Percentiles rank a stretch among this genome's conserved stretches.
Evolutionary conservation across 202 grass and related monocot species (phyloP).

Genomic region (Carex sylvatica): DNA sequence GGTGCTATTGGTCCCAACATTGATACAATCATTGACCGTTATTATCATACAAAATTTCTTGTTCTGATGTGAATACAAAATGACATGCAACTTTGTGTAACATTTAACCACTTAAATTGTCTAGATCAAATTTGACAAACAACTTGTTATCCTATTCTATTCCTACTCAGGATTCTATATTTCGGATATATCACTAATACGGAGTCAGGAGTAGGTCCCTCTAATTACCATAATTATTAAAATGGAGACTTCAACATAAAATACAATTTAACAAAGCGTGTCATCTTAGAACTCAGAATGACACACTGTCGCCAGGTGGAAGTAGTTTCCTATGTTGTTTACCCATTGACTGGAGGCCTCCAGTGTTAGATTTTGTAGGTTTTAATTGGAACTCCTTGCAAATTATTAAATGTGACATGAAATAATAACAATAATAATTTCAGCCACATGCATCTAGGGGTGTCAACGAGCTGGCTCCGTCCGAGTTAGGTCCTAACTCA

Average conservation of each 20-base stretch:
- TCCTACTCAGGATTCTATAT: background rate
- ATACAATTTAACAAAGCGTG: background rate
- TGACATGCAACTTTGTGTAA: background rate
- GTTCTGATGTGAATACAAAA: background rate
- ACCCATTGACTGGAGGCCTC: background rate
- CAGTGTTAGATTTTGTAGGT: background rate
- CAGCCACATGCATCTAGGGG: too few species aligned
- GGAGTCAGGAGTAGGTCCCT: background rate
- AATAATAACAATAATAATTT: too few species aligned
- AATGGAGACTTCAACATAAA: background rate
- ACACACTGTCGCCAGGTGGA: background rate
- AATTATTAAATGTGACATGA: too few species aligned
- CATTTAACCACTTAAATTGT: background rate
- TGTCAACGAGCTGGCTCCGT: too few species aligned
- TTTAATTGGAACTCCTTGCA: background rate
- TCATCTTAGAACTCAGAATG: background rate
- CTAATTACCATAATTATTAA: background rate
- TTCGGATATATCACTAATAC: background rate
- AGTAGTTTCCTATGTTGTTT: background rate
- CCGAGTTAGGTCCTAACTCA: too few species aligned
- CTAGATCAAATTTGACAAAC: background rate
- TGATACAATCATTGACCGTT: background rate
- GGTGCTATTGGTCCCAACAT: too few species aligned
- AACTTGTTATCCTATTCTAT: background rate
- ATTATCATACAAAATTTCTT: background rate